A percentile compares a stretch with the other conserved stretches of the same genome.
phyloP scores from a whole-genome alignment of 352 stramenopile genomes.

The Phytopythium litorale region DNA sequence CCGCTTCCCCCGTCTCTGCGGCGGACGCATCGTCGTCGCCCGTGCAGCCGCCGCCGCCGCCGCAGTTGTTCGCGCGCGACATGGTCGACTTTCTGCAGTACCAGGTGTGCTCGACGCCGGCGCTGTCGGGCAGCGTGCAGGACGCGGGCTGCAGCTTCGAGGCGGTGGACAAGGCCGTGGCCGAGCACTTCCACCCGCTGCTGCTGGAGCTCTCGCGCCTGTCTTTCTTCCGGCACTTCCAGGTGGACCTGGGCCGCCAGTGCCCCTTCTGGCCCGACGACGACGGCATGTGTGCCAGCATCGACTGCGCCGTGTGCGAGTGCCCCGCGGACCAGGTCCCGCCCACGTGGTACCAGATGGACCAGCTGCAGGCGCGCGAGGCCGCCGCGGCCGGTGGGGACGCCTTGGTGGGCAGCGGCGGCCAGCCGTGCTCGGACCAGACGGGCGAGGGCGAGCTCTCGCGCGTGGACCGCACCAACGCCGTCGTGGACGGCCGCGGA shows the following conservation, averaged over 20 bases:
- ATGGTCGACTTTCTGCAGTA: conserved; percentile 79
- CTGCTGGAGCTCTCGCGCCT: conserved; percentile 71
- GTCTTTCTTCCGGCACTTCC: conserved; percentile 94
- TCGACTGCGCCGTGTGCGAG: conserved; percentile 88
- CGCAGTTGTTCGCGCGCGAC: conserved; percentile 49
- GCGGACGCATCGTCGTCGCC: not conserved
- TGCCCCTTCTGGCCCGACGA: conserved; percentile 92
- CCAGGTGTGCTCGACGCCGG: conserved; percentile 75
- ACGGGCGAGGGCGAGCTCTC: conserved; percentile 69
- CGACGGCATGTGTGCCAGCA: conserved; percentile 88
- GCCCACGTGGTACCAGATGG: conserved; percentile 66
- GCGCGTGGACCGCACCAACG: conserved; percentile 72
- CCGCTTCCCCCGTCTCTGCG: not conserved
- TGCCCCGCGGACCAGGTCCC: conserved; percentile 88
- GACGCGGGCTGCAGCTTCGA: conserved; percentile 86
- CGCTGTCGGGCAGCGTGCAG: conserved; percentile 75
- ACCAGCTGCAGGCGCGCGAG: conserved; percentile 27
- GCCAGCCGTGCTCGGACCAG: conserved; percentile 63
- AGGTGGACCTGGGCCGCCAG: conserved; percentile 87
- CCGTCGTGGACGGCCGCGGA: conserved; percentile 50
- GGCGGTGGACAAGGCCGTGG: conserved; percentile 79
- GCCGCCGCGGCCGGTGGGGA: conserved; percentile 5
- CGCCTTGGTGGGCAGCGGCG: conserved; percentile 1
- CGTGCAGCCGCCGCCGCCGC: not conserved
- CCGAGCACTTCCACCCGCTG: conserved; percentile 78